Evolutionary conservation across 768 basidiomycete genomes (phyloP), one percentile per base, ranked within the genome.

Genomic region (Leucocoprinus birnbaumii): DNA sequence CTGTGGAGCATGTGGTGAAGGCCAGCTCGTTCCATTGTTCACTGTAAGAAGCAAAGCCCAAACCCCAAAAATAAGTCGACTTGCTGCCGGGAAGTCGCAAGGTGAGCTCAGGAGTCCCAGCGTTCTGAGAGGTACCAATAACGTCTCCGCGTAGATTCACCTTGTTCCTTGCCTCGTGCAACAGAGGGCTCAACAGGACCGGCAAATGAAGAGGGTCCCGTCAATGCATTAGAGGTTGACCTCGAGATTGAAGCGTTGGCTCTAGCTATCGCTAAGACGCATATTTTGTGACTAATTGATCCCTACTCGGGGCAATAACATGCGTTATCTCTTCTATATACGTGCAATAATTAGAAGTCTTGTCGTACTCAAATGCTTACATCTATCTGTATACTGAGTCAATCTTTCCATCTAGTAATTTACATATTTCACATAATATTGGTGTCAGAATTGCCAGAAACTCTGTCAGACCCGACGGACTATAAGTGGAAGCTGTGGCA

Each of bases 1-100:
- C 2, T 91, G 89, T 58, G 86, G 86, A 14, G 76, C 71, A 0
- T 91, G 89, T 62, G 81, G 77, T 63, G 72, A 68, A 43, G 87
- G 88, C 6, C 75, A 67, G 50, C 76, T 90, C 8, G 61, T 78
- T 10, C 82, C 88, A 10, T 70, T 83, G 19, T 89, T 89, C 65
- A 42, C 54, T 19, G 48, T 49, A 43, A 47, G 46, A 18, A 49
- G 14, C 26, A 61, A 65, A 18, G 70, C 75, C 42, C 73, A 71
- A 53, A 72, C 66, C 8, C 65, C 68, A 10, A 72, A 71, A 60
- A 66, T 66, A 22, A 73, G 78, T 59, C 73, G 71, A 42, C 70
- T 78, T 67, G 80, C 79, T 4, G 69, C 77, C 25, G 63, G 62
- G 21, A 76, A 68, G 52, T 63, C 76, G 25, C 76, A 73, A 72